Percentiles rank a stretch among this genome's conserved stretches.
Evolutionary conservation across 805 yeast species (phyloP).

Genomic region (Cyberlindnera saturnus): DNA sequence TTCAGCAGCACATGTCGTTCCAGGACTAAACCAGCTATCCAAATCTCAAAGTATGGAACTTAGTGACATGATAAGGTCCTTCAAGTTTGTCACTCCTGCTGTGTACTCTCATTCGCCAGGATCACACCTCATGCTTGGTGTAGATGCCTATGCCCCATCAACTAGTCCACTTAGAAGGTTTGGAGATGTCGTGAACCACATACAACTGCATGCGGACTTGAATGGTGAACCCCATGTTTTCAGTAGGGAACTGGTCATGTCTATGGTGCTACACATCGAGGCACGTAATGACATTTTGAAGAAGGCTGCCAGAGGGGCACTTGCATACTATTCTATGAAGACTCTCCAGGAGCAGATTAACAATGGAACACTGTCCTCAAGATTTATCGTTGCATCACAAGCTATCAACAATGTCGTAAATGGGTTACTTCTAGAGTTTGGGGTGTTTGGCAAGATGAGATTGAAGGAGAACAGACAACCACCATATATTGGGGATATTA

Average conservation of each 20-base stretch:
- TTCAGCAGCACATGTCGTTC: slow-evolving; percentile 20
- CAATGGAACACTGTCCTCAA: slow-evolving; percentile 13
- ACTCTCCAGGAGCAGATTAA: slow-evolving; percentile 20
- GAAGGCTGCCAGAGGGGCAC: slow-evolving; percentile 23
- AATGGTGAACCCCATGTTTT: slow-evolving; percentile 25
- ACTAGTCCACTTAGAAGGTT: slow-evolving; percentile 88
- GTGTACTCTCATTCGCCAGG: slow-evolving; percentile 38
- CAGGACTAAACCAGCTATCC: slow-evolving; percentile 19
- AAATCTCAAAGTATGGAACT: slow-evolving; percentile 12
- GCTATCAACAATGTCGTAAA: slow-evolving; percentile 32
- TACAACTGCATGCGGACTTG: slow-evolving; percentile 55
- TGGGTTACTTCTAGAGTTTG: slow-evolving; percentile 27
- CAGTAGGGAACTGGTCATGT: slow-evolving; percentile 27
- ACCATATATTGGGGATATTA: slow-evolving; percentile 38
- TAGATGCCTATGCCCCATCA: slow-evolving; percentile 58
- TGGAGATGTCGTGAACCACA: slow-evolving; percentile 74
- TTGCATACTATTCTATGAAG: slow-evolving; percentile 32
- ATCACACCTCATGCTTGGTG: slow-evolving; percentile 59
- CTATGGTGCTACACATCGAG: slow-evolving; percentile 37
- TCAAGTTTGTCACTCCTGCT: slow-evolving; percentile 48
- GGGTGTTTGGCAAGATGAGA: slow-evolving; percentile 27
- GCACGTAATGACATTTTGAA: slow-evolving; percentile 36
- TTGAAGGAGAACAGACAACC: slow-evolving; percentile 21
- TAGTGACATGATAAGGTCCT: slow-evolving; percentile 36
- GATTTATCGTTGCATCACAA: slow-evolving; percentile 35